Evolutionary conservation across 352 stramenopile genomes (phyloP), one percentile per base, ranked within the genome.

Genomic region (Sclerospora graminicola): DNA sequence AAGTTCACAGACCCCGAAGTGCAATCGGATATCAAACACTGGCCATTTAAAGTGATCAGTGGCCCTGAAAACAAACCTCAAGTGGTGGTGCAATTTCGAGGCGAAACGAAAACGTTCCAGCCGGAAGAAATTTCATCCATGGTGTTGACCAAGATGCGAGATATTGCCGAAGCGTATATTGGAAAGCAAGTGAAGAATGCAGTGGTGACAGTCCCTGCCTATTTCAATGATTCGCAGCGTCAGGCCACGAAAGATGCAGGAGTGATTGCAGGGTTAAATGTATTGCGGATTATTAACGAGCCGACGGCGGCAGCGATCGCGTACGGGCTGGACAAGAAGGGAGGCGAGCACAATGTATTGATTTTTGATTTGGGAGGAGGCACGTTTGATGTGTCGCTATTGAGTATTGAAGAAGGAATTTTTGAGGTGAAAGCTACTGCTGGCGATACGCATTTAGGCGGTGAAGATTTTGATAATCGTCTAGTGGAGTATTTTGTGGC

Each of bases 281-380:
- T 97, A 10, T 48, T 96, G 36, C 87, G 90, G 54, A 97, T 97
- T 45, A 98, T 98, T 55, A 98, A 97, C 59, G 93, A 98, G 61
- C 93, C 93, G 9, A 98, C 93, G 2, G 93, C 93, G 26, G 93
- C 93, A 24, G 92, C 41, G 34, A 88, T 69, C 23, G 54, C 54
- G 1, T 98, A 98, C 61, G 91, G 95, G 24, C 58, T 98, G 15
- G 91, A 98, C 68, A 96, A 96, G 64, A 97, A 98, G 56, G 87
- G 79, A 32, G 66, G 76, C 9, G 88, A 98, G 58, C 78, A 79
- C 53, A 98, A 97, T 45, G 87, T 98, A 30, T 63, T 98, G 19
- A 97, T 98, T 41, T 98, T 98, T 41, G 94, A 98, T 46, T 63
- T 98, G 20, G 92, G 90, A n/a, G 90, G 91, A 16, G 91, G 91